Base-by-base conservation (phyloP, 2,329 filamentous ascomycete genomes). In the Alternaria ethzedia region DNA sequence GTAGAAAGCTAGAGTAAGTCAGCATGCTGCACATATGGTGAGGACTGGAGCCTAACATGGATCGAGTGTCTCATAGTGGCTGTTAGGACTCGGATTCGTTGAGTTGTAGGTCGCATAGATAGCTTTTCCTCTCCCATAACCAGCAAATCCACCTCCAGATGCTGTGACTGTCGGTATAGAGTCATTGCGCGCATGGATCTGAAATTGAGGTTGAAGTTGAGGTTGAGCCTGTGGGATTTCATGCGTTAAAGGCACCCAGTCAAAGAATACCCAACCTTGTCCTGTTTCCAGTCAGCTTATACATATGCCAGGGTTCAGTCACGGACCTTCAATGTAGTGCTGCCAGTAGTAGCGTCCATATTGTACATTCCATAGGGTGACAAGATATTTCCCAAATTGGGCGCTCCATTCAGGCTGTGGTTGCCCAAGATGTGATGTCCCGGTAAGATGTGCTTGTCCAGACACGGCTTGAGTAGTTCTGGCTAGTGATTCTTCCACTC, bases 251-350 rank as follows among this genome's bases (percentile, higher is more conserved):
- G 47, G 47, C 0, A 32, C 0, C 51, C 44, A 61, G 23, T 61
- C 58, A 6, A 61, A 55, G 2, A 61, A 61, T 4, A 10, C 9
- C 58, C 58, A 61, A 1, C 50, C 50, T 26, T 49, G 26, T 6
- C 58, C 58, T 61, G 15, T 13, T 12, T 2, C 4, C 0, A 0
- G 15, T 61, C 7, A 61, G 51, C 21, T 9, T 4, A 3, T 26
- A 11, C 13, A 9, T 5, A 21, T 32, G 1, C 2, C 21, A 11
- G 15, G 11, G 11, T 2, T 3, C 13, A 9, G 17, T 17, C 2
- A 43, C 47, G 1, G 10, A 20, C 57, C 57, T 32, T 59, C 46
- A 10, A 52, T 6, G 3, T 52, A 46, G 21, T 59, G 57, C 8
- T 21, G 10, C 25, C 57, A 12, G 8, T 46, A 59, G 1, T 30